Percentiles rank a stretch among this genome's conserved stretches.
Conservation (phyloP, 192 early-diverging fungal species). For the Podila minutissima region DNA sequence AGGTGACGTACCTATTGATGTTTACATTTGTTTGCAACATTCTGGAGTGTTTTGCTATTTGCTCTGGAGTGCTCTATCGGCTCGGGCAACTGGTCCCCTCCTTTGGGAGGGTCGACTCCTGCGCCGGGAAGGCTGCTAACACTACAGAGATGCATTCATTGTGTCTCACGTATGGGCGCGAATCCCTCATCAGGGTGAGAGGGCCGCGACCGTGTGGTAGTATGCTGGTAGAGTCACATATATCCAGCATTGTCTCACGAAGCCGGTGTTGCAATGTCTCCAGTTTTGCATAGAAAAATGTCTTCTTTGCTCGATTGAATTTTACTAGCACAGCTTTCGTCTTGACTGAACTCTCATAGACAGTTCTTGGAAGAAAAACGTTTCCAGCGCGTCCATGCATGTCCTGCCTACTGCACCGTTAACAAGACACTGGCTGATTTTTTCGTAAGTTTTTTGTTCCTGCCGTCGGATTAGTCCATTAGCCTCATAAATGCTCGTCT, state of each 20-base stretch:
- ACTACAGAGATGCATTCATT: constrained; percentile 24
- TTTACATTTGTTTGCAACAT: not conserved
- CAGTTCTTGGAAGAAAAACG: not conserved
- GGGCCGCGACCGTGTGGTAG: constrained; percentile 27
- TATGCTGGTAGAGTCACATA: constrained; percentile 26
- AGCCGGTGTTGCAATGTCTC: constrained; percentile 23
- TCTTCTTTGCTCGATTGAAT: constrained; percentile 8
- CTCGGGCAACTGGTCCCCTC: constrained; percentile 25
- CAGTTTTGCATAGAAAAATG: no score
- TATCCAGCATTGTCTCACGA: constrained; percentile 22
- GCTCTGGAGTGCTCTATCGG: constrained; percentile 30
- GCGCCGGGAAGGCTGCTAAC: constrained; percentile 28
- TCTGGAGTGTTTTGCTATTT: not conserved
- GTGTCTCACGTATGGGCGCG: constrained; percentile 22
- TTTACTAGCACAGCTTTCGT: not conserved
- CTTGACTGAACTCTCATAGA: not conserved
- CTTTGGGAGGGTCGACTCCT: constrained; percentile 13
- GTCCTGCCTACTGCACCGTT: no score
- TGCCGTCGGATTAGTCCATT: no score
- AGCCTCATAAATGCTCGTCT: no score
- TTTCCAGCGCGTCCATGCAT: not conserved
- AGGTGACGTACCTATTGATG: no score
- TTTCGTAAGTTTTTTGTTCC: no score
- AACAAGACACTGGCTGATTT: no score
- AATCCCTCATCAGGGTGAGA: constrained; percentile 32